A percentile compares a stretch with the other conserved stretches of the same genome.
phyloP scores from a whole-genome alignment of 176 grass and related monocot genomes.

The Tillandsia leiboldiana region DNA sequence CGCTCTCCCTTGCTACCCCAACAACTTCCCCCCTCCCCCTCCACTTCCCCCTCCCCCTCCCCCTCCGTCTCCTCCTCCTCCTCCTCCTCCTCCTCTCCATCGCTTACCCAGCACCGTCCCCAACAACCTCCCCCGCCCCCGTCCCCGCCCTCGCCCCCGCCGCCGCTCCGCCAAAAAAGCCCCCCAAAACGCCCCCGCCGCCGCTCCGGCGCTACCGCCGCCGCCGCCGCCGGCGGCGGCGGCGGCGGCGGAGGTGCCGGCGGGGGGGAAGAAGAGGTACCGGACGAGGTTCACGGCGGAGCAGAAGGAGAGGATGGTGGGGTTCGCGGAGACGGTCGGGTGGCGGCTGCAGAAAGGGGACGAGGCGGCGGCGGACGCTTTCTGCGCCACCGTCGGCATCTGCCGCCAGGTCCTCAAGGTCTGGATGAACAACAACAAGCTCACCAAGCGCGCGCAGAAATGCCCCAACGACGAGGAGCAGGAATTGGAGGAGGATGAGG shows the following conservation, averaged over 20 bases:
- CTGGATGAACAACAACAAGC: slow-evolving; percentile 99
- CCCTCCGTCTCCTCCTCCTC: slow-evolving; percentile 34
- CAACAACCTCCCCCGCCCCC: slow-evolving; percentile 20
- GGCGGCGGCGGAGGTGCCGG: background rate
- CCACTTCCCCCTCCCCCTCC: slow-evolving; percentile 26
- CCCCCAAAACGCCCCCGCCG: slow-evolving; percentile 11
- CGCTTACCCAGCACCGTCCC: slow-evolving; percentile 27
- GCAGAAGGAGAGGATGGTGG: slow-evolving; percentile 73
- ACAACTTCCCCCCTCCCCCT: slow-evolving; percentile 18
- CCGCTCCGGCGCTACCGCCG: background rate
- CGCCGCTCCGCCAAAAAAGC: background rate
- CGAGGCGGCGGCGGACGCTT: slow-evolving; percentile 39
- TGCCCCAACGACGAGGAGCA: background rate
- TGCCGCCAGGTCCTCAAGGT: slow-evolving; percentile 89
- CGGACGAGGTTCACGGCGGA: slow-evolving; percentile 88
- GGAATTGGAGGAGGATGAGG: background rate
- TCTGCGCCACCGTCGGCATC: slow-evolving; percentile 62
- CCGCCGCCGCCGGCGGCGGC: background rate
- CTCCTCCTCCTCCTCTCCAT: slow-evolving; percentile 32
- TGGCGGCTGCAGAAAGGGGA: slow-evolving; percentile 88
- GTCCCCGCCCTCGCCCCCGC: slow-evolving; percentile 24
- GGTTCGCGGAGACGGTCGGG: slow-evolving; percentile 68
- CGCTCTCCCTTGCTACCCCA: background rate
- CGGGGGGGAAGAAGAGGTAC: slow-evolving; percentile 50
- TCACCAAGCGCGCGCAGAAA: slow-evolving; percentile 32